phyloP scores from a whole-genome alignment of 345 rosid species.

The Heritiera littoralis region DNA sequence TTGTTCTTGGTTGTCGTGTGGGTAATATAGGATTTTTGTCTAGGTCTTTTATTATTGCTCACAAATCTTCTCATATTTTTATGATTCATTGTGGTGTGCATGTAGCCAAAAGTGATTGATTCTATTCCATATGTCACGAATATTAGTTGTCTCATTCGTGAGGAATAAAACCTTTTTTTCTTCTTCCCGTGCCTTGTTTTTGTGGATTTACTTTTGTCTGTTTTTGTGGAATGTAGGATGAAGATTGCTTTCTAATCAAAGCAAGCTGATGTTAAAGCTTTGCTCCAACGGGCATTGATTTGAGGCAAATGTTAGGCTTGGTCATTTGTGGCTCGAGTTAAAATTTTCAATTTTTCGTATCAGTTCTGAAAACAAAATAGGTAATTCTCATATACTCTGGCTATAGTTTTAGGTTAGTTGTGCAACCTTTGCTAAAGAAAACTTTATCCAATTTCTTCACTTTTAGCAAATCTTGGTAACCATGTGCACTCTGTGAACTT shows the following conservation, averaged over 20 bases:
- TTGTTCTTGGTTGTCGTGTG: conserved; percentile 40
- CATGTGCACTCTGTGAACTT: not conserved
- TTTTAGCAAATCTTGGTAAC: not conserved
- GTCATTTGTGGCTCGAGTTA: not conserved
- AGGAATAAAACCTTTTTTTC: conserved; percentile 41
- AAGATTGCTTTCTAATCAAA: conserved; percentile 17
- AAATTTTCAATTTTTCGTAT: not conserved
- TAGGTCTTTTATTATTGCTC: conserved; percentile 27
- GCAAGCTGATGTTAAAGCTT: conserved; percentile 11
- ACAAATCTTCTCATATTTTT: conserved; percentile 36
- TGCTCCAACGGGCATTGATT: conserved; percentile 12
- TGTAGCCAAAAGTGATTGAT: conserved; percentile 43
- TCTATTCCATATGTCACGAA: conserved; percentile 46
- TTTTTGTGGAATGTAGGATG: conserved; percentile 8
- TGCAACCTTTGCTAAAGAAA: not conserved
- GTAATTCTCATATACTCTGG: not conserved
- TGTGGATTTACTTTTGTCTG: conserved; percentile 7
- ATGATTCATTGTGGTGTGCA: conserved; percentile 56
- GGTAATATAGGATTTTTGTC: conserved; percentile 42
- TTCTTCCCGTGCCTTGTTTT: conserved; percentile 24
- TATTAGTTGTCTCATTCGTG: conserved; percentile 46
- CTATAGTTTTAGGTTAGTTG: not conserved
- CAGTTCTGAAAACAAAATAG: not conserved
- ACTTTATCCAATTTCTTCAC: not conserved
- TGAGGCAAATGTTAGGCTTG: conserved; percentile 14